Evolutionary conservation across 495 filamentous ascomycete genomes (phyloP).

Genomic region (Cairneyella variabilis): DNA sequence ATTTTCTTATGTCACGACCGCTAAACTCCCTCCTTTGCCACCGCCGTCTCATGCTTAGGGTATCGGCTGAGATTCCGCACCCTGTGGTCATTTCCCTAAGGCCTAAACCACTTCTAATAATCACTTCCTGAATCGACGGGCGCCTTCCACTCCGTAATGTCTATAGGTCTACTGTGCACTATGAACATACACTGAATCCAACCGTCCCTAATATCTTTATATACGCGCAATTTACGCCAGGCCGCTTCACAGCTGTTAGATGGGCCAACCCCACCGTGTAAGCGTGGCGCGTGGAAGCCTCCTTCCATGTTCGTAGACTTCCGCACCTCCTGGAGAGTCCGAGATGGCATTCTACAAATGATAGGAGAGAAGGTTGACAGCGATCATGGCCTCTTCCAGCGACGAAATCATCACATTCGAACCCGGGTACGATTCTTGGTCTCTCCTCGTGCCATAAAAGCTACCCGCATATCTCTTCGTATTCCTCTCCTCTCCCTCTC

Average conservation of each 20-base stretch:
- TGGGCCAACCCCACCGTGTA: neutral
- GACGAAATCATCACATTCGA: neutral
- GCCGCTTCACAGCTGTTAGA: neutral
- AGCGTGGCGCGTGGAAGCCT: neutral
- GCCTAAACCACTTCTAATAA: neutral
- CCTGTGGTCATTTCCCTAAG: neutral
- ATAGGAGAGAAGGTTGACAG: too few relatives aligned
- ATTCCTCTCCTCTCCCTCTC: too few relatives aligned
- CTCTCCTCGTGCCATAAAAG: neutral
- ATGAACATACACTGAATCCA: too few relatives aligned
- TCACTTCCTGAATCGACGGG: neutral
- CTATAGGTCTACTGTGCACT: neutral
- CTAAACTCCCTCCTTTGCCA: neutral
- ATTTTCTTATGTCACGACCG: neutral
- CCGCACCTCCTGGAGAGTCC: neutral
- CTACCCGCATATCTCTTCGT: neutral
- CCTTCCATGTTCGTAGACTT: conserved; percentile 1
- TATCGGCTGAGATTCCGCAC: conserved; percentile 3
- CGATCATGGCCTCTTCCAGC: neutral
- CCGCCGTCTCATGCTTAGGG: neutral
- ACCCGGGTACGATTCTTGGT: neutral
- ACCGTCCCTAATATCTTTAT: neutral
- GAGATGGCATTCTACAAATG: neutral
- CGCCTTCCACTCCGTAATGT: neutral
- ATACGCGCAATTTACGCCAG: too few relatives aligned